phyloP scores from a whole-genome alignment of 2,329 filamentous ascomycete genomes.

The Colletotrichum sp. region DNA sequence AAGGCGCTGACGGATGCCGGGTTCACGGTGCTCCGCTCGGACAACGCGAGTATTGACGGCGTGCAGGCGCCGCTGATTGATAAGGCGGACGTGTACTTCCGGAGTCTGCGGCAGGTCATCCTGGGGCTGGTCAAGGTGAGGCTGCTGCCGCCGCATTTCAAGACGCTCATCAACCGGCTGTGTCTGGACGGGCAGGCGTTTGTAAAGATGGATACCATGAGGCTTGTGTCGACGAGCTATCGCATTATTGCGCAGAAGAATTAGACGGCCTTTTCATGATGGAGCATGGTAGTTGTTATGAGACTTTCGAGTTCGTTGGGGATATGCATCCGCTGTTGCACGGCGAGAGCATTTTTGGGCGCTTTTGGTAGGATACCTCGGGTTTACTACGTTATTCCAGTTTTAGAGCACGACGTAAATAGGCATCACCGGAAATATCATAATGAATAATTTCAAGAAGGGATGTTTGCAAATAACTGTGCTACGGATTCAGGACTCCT shows the following conservation, averaged over 20 bases:
- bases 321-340: not conserved
- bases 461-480: not conserved
- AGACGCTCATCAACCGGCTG: constrained; percentile 56
- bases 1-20: constrained; percentile 50
- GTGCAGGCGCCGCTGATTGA: constrained; percentile 58
- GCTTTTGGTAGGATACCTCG: not conserved
- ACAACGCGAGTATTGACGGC: constrained; percentile 57
- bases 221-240: constrained; percentile 57
- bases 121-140: constrained; percentile 51
- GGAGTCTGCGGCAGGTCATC: constrained; percentile 53
- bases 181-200: constrained; percentile 60
- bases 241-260: constrained; percentile 55
- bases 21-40: constrained; percentile 50
- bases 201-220: constrained; percentile 60
- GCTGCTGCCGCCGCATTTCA: constrained; percentile 55
- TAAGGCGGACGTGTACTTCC: constrained; percentile 60
- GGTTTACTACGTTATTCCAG: not conserved
- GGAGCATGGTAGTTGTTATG: not conserved
- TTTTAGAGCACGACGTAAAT: not conserved
- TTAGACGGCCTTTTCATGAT: not conserved
- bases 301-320: not conserved
- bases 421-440: not conserved
- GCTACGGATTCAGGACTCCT: not conserved
- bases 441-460: not conserved
- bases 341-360: not conserved